Base-by-base conservation (phyloP, 2,329 filamentous ascomycete species). In the Colletotrichum lupini region DNA sequence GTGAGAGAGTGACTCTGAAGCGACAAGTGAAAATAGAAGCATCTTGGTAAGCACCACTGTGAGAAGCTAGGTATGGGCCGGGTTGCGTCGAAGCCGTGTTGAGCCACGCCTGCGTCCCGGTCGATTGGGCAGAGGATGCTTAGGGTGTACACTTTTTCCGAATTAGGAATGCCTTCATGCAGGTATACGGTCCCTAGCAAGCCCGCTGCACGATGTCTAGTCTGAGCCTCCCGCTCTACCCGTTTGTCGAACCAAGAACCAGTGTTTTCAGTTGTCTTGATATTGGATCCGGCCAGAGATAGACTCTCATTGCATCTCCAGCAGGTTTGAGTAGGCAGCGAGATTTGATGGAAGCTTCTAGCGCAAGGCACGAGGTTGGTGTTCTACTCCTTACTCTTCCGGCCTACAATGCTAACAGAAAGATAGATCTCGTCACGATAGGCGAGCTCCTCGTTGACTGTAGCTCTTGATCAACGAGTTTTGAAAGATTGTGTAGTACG, bases 1-100 rank as follows among this genome's bases (percentile, higher is more conserved):
- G 42, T 26, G 22, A 58, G 53, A 22, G n/a, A 57, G 12, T 46
- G 53, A 56, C 24, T 57, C 24, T 55, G 19, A 14, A 11, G 22
- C 49, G 32, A 32, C n/a, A 35, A 30, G 61, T 59, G 56, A 73
- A 71, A 73, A 73, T 73, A 73, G 67, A 73, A 71, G 55, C 67
- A 73, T 52, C 61, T 73, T 73, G 71, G 71, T 73, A 63, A 73
- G 71, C 71, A 71, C 57, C 19, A 19, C 22, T 24, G 35, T 35
- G 56, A 56, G 46, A 49, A 46, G n/a, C 22, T 32, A 28, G 53
- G 58, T 70, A 52, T 60, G 60, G 71, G 49, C 32, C 26, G 8
- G 46, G 46, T 70, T 56, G 22, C 64, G 46, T 68, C 67, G 35
- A 60, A 32, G 61, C 35, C 60, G 7, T 73, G 8, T 42, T 52